phyloP scores from a whole-genome alignment of 2,329 filamentous ascomycete genomes.

The Claviceps capensis region DNA sequence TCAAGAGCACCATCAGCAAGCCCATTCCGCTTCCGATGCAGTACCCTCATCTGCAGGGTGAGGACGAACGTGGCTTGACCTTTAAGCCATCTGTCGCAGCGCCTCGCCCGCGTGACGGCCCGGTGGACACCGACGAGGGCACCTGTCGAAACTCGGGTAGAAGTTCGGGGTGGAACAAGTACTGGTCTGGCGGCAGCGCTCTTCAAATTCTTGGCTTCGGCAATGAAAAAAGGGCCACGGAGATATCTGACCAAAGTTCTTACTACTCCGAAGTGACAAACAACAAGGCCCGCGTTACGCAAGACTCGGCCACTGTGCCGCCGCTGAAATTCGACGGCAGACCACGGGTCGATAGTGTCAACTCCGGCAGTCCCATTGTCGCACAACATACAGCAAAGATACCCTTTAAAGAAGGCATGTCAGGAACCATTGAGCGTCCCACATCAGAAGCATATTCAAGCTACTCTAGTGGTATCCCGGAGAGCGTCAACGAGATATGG shows the following conservation, averaged over 20 bases:
- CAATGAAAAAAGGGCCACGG: slow-evolving; percentile 32
- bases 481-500: slow-evolving; percentile 46
- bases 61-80: slow-evolving; percentile 28
- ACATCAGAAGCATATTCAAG: slow-evolving; percentile 35
- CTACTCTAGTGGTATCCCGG: slow-evolving; percentile 52
- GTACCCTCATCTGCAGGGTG: slow-evolving; percentile 19
- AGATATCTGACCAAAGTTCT: slow-evolving; percentile 42
- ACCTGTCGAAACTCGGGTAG: slow-evolving; percentile 53
- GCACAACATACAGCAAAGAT: slow-evolving; percentile 41
- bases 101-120: slow-evolving; percentile 23
- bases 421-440: slow-evolving; percentile 47
- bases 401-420: slow-evolving; percentile 41
- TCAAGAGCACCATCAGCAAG: slow-evolving; percentile 49
- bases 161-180: slow-evolving; percentile 64
- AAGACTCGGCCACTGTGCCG: slow-evolving; percentile 57
- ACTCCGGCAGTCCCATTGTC: slow-evolving; percentile 56
- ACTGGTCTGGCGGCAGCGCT: slow-evolving; percentile 62
- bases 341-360: slow-evolving; percentile 50
- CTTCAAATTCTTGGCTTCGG: slow-evolving; percentile 52
- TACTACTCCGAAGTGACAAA: slow-evolving; percentile 32
- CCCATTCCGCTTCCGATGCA: slow-evolving; percentile 36
- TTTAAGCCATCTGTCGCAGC: slow-evolving; percentile 21
- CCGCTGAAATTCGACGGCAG: slow-evolving; percentile 52
- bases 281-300: slow-evolving; percentile 33
- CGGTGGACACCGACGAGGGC: slow-evolving; percentile 24